Conservation (phyloP, 352 stramenopile genomes). For the Saprolegnia diclina region DNA sequence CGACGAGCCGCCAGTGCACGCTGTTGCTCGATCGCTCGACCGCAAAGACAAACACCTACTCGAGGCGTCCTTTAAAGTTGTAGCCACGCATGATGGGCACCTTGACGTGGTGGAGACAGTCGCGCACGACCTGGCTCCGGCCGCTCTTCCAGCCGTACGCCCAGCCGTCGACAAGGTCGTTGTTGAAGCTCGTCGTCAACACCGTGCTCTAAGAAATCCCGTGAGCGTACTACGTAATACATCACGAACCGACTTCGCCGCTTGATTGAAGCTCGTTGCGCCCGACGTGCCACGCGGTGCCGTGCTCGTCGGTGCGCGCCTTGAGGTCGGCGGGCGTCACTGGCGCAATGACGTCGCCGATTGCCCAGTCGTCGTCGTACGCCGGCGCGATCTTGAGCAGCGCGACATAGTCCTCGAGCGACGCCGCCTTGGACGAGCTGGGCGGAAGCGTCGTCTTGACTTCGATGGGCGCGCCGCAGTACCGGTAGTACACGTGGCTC, state of each 20-base stretch:
- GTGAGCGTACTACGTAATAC: neutral
- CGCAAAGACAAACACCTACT: neutral
- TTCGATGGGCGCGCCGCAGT: constrained; percentile 35
- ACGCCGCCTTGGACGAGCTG: neutral
- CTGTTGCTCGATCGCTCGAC: neutral
- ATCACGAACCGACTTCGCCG: neutral
- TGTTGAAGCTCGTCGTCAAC: constrained; percentile 25
- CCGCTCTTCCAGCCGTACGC: constrained; percentile 55
- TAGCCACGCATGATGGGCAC: neutral
- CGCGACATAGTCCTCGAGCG: neutral
- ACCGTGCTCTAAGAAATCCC: too few species aligned
- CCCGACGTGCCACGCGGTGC: neutral
- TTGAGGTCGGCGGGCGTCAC: neutral
- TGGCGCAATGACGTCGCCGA: neutral
- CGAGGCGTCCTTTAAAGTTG: neutral
- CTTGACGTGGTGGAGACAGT: constrained; percentile 37
- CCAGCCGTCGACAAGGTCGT: constrained; percentile 42
- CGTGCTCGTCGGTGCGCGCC: neutral
- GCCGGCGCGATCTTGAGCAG: neutral
- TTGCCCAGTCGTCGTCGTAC: neutral
- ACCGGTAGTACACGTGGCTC: constrained; percentile 39
- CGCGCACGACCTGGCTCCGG: constrained; percentile 41
- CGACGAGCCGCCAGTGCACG: neutral
- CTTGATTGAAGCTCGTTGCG: neutral
- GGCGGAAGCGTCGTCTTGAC: neutral